These are phyloP conservation scores for Gomphus sp. DNA, from an alignment of 1,284 basidiomycete genomes.

Conservation along the genomic window DNA sequence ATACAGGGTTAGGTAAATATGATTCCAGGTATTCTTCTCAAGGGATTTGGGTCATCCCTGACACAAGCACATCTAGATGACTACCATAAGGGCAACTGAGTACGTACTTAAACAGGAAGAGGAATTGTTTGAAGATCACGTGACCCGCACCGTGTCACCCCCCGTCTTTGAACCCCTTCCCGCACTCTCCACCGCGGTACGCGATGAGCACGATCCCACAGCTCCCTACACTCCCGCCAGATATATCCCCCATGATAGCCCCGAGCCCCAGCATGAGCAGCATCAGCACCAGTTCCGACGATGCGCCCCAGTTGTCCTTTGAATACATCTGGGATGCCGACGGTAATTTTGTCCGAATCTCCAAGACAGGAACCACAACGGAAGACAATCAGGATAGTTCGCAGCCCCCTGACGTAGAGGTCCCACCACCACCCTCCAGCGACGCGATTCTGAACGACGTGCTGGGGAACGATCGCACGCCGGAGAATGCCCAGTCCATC, in stretches of 20 bases:
- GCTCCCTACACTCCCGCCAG: neutral
- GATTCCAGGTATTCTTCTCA: too few species aligned
- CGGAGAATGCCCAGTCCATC: constrained; percentile 19
- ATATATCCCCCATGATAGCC: neutral
- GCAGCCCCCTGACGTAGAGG: neutral
- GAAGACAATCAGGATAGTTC: constrained; percentile 26
- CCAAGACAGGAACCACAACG: constrained; percentile 26
- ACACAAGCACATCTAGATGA: too few species aligned
- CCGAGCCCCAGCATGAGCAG: constrained; percentile 5
- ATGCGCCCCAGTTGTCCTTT: constrained; percentile 45
- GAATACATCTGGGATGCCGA: constrained; percentile 52
- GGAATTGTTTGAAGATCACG: neutral
- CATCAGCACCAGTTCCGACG: constrained; percentile 8
- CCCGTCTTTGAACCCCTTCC: neutral
- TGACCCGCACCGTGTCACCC: neutral
- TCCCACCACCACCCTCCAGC: constrained; percentile 26
- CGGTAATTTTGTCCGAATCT: constrained; percentile 49
- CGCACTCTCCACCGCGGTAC: neutral
- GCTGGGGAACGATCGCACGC: constrained; percentile 20
- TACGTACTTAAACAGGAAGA: neutral
- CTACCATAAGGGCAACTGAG: neutral
- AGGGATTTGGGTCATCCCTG: too few species aligned
- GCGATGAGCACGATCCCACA: neutral
- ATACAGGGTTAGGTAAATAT: too few species aligned
- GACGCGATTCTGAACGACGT: constrained; percentile 22